Conservation (phyloP, 2,329 filamentous ascomycete species). For the Mycosphaerelloides madeirae region DNA sequence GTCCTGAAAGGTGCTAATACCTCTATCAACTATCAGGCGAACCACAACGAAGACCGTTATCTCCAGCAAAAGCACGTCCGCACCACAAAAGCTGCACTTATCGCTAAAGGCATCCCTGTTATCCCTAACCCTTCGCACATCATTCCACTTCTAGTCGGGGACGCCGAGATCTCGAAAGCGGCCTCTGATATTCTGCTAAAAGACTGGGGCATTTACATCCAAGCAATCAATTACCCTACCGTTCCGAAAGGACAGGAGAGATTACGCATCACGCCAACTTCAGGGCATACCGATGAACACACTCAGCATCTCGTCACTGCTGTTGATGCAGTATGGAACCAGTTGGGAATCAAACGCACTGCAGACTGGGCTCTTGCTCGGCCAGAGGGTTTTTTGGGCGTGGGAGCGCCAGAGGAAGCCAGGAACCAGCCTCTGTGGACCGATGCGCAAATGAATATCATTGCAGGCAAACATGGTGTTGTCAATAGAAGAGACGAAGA, state of each 20-base stretch:
- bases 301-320: slow-evolving; percentile 81
- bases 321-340: slow-evolving; percentile 80
- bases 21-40: slow-evolving; percentile 90
- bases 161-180: slow-evolving; percentile 84
- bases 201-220: slow-evolving; percentile 91
- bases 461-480: too few relatives aligned
- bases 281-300: slow-evolving; percentile 79
- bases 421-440: slow-evolving; percentile 79
- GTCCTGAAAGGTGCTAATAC: slow-evolving; percentile 92
- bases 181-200: slow-evolving; percentile 88
- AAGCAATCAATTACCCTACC: slow-evolving; percentile 98
- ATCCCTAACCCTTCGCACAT: slow-evolving; percentile 98
- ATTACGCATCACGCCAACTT: slow-evolving; percentile 91
- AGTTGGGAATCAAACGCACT: slow-evolving; percentile 86
- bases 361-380: slow-evolving; percentile 82
- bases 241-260: slow-evolving; percentile 95
- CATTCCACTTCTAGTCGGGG: slow-evolving; percentile 86
- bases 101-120: slow-evolving; percentile 79
- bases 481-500: too few relatives aligned
- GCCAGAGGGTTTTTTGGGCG: slow-evolving; percentile 93
- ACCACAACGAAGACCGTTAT: slow-evolving; percentile 76
- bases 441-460: slow-evolving; percentile 76
- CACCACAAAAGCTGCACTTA: slow-evolving; percentile 81
- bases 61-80: slow-evolving; percentile 96
- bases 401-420: slow-evolving; percentile 65